Conservation (phyloP, 208 protist genomes). For the Crithidia bombi region DNA sequence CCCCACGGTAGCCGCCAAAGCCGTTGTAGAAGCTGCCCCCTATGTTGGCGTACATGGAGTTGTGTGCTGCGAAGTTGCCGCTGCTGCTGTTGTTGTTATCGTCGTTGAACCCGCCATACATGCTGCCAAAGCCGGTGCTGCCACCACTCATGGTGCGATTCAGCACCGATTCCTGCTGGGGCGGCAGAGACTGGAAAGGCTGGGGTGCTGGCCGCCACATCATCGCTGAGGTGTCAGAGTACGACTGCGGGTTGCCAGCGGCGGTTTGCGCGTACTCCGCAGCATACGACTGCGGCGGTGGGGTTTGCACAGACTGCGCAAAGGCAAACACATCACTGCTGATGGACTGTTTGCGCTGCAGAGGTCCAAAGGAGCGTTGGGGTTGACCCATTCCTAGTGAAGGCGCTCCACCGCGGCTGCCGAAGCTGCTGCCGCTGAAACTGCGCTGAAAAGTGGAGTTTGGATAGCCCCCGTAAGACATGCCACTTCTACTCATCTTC, state of each 20-base stretch:
- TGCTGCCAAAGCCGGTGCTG: conserved; percentile 16
- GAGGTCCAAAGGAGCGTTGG: neutral
- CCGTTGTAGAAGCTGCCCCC: conserved; percentile 14
- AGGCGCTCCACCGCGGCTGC: neutral
- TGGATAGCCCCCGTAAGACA: neutral
- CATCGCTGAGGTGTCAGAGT: too few relatives aligned
- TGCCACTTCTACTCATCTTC: conserved; percentile 1
- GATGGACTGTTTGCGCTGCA: conserved; percentile 13
- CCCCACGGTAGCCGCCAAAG: neutral
- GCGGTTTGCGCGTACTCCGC: neutral
- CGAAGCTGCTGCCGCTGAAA: neutral
- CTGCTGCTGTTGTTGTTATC: neutral
- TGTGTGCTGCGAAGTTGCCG: neutral
- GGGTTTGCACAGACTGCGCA: conserved; percentile 12
- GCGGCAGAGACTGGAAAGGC: neutral
- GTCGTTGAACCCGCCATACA: conserved; percentile 14
- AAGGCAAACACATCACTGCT: conserved; percentile 2
- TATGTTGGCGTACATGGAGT: conserved; percentile 19
- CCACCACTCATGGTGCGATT: conserved; percentile 12
- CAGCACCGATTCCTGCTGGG: neutral
- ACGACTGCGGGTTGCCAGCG: neutral
- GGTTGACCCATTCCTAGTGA: neutral
- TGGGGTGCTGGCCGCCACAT: too few relatives aligned
- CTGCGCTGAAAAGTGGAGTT: neutral
- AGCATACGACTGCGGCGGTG: neutral